Evolutionary conservation across 352 stramenopile species (phyloP), one percentile per base, ranked within the genome.

Genomic region (Pythium rhizo-oryzae): DNA sequence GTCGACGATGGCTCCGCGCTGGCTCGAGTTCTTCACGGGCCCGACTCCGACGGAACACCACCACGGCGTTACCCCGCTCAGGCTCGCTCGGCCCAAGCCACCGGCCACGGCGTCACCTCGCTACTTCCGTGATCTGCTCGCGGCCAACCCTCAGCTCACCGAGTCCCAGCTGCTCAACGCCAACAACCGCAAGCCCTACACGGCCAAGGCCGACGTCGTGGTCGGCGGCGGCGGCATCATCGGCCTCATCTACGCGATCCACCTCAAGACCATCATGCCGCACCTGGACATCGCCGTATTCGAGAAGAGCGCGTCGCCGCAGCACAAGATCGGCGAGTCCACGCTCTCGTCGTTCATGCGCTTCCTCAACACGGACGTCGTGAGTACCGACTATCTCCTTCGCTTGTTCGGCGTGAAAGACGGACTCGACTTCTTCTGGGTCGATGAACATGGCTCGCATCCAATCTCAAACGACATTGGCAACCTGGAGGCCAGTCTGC

Each of bases 181-280:
- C 25, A 64, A 64, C 57, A 64, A 64, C 44, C 57, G 41, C 57
- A 19, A 12, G 57, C 23, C 41, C 2, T 64, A 44, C 21, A 33
- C 43, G 6, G 23, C 56, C 12, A 50, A 11, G 39, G 57, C 57
- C 8, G 57, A 64, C 44, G 57, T 64, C 16, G 57, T 64, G 16
- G 57, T 64, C 43, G 57, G 43, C 18, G 57, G 57, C 9, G 57
- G 57, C 25, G 57, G 57, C 43, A 44, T 64, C 43, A 39, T 64
- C 44, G 57, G 57, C 1, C 57, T 54, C 28, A 55, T 58, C 33
- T 65, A 65, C 49, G 59, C 59, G 5, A 65, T 65, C 47, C 59
- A 65, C 47, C 59, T 65, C 58, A 65, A 65, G 49, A 65, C n/a
- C 33, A 59, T 65, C 47, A 52, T 52, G 59, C 59, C 59, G 47